Base-by-base conservation (phyloP, 768 basidiomycete genomes). In the Russula dissimulans region DNA sequence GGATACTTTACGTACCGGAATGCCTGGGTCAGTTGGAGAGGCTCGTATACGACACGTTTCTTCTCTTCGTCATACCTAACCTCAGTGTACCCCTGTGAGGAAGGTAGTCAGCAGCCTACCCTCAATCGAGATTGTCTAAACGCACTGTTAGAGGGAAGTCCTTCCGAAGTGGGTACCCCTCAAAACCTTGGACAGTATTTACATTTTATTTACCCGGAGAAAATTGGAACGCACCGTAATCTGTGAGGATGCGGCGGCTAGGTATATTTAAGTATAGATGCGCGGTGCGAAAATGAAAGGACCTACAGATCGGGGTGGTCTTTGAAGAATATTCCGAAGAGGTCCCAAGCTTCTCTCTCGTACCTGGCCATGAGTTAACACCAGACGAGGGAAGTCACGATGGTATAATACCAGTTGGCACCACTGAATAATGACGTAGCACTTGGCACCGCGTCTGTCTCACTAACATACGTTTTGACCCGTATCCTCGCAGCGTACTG, bases 291-390 rank as follows among this genome's bases (percentile, higher is more conserved):
- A 17, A 57, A 45, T 18, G 46, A 61, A 22, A 47, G 36, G 17
- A 82, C 91, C 67, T 70, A 94, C 89, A 99, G 80, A 73, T 99
- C 97, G 22, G 97, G 97, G 74, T 99, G 97, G 51, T 85, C 88
- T 62, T 84, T 84, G 79, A 99, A 99, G 79, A 93, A 97, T 49
- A 99, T 89, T 47, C 97, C 97, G 70, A 78, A 99, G 73, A 99
- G 80, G 76, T 99, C 97, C 95, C 95, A 99, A 32, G 90, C 86
- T 74, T 99, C 97, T 60, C 97, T 81, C 74, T 99, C 97, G 71
- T 97, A 97, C 89, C 89, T 91, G 60, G 29, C 43, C 31, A 26
- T 42, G 36, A 18, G 41, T 50, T 36, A 65, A 54, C 50, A 64
- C 42, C 22, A 38, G 46, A 34, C 49, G 50, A 29, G 31, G 18